Evolutionary conservation across 106 monocot genomes (phyloP).

Genomic region (Dendrobium huoshanense): DNA sequence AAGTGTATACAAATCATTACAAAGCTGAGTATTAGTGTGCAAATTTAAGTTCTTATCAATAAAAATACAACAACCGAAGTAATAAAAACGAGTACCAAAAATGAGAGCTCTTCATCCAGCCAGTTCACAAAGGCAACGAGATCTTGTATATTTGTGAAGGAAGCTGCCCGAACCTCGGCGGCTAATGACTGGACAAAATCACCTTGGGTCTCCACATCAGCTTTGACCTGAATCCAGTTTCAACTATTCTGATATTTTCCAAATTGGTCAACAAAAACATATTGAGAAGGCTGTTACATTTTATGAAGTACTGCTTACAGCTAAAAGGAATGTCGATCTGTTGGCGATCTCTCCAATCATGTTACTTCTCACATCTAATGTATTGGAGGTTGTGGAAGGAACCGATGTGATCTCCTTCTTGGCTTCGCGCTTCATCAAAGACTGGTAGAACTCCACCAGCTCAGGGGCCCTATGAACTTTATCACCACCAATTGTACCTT

Average conservation of each 20-base stretch:
- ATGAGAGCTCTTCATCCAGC: constrained; percentile 98
- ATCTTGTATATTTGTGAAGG: constrained; percentile 68
- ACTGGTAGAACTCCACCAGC: constrained; percentile 90
- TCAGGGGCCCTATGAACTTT: constrained; percentile 90
- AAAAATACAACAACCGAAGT: neutral
- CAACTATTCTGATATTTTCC: neutral
- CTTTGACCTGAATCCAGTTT: constrained; percentile 66
- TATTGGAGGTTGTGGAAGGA: constrained; percentile 34
- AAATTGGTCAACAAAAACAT: neutral
- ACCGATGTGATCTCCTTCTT: constrained; percentile 48
- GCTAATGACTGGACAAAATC: constrained; percentile 87
- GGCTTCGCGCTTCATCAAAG: constrained; percentile 86
- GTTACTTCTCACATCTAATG: constrained; percentile 63
- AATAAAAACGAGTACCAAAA: constrained; percentile 43
- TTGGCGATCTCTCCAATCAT: constrained; percentile 98
- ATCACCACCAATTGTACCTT: constrained; percentile 30
- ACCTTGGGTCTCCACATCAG: constrained; percentile 97
- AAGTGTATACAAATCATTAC: neutral
- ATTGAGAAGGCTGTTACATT: neutral
- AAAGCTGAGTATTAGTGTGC: too few relatives aligned
- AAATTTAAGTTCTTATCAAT: neutral
- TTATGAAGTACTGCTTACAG: constrained; percentile 37
- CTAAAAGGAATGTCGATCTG: constrained; percentile 77
- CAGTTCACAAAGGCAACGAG: constrained; percentile 88
- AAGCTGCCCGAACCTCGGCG: constrained; percentile 61